Evolutionary conservation across 2,329 filamentous ascomycete species (phyloP), one percentile per base, ranked within the genome.

Genomic region (Claviceps spartinae): DNA sequence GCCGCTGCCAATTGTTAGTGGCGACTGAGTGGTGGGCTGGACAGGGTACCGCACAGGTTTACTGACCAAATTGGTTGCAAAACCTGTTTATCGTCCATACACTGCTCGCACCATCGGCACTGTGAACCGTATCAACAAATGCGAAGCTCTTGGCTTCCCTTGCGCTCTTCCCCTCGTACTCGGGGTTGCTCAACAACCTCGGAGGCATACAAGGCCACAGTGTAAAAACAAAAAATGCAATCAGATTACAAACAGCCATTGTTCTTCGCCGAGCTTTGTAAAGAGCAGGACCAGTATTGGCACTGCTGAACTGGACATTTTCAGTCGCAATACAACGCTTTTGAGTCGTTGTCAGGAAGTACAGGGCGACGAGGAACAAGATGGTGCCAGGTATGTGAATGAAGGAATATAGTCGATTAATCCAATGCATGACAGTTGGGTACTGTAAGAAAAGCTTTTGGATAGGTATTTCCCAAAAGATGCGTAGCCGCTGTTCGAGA

Each of bases 361-460:
- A 88, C 4, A 88, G 73, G 61, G 79, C 76, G 40, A 75, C 69
- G 16, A 73, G 64, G 61, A 86, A 88, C 45, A 83, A 73, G 57
- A 88, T 87, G 5, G 83, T 87, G 14, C 83, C 84, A 0, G 84
- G 85, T 53, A 88, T 88, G 64, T 88, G 85, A 60, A 88, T 86
- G 66, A 86, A 87, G 5, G 83, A 86, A 67, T 88, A 88, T 30
- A 78, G 74, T 60, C 83, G 76, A 66, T 88, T 88, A 59, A 82
- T 85, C 77, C 77, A 86, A 57, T 72, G 77, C 71, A 88, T 76
- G 43, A 83, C 59, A 30, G 69, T 62, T 1, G 80, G 75, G 49
- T 75, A 74, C 20, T 67, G 64, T 53, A 70, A 62, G 60, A 75
- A 75, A 66, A 68, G 50, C 54, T 54, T 13, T 18, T 54, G 52